Conservation (phyloP, 495 filamentous ascomycete genomes). For the Lindgomyces ingoldianus region DNA sequence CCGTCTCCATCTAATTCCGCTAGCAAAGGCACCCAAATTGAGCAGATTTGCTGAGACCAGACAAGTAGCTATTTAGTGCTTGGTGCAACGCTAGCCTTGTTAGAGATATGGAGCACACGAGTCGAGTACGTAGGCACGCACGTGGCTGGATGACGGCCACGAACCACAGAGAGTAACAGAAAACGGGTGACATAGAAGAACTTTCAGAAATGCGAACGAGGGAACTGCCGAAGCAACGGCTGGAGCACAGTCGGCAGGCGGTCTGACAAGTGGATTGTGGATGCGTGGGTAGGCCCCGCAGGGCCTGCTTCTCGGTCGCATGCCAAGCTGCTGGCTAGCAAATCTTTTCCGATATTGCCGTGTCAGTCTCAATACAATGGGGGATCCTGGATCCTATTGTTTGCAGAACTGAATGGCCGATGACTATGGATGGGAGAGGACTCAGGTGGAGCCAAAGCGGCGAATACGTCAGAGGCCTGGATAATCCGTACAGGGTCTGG, state of each 20-base stretch:
- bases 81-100: not conserved
- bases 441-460: not conserved
- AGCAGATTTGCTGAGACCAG: too few species aligned
- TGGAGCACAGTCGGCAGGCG: not conserved
- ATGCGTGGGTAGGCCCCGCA: not conserved
- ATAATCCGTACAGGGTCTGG: too few species aligned
- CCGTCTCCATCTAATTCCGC: too few species aligned
- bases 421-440: not conserved
- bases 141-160: not conserved
- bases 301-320: not conserved
- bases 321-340: not conserved
- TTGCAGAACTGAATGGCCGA: not conserved
- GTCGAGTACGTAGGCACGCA: not conserved
- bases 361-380: too few species aligned
- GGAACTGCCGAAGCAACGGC: slow-evolving; percentile 4
- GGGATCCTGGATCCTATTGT: not conserved
- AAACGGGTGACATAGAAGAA: too few species aligned
- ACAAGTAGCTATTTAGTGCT: too few species aligned
- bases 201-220: not conserved
- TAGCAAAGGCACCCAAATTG: too few species aligned
- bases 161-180: too few species aligned
- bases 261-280: not conserved
- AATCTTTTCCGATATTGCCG: not conserved
- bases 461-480: not conserved
- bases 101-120: not conserved